Evolutionary conservation across 2,329 filamentous ascomycete genomes (phyloP), one percentile per base, ranked within the genome.

Genomic region (Xylaria sp.): DNA sequence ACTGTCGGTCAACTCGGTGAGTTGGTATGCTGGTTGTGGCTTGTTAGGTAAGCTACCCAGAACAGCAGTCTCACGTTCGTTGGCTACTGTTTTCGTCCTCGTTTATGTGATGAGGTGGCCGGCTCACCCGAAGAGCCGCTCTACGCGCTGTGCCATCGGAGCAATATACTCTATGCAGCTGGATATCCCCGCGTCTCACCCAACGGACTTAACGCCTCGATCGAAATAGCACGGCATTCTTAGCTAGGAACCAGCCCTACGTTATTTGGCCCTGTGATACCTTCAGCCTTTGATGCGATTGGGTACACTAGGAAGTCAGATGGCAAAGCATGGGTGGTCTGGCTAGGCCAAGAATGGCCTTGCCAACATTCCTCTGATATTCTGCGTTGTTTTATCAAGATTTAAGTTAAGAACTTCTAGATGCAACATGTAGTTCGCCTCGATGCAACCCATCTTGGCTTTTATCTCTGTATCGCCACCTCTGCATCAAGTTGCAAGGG

Each of bases 401-500:
- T 13, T 23, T n/a, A 23, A 28, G 40, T 40, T 15, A 26, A 17
- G n/a, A n/a, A 10, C 26, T 46, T 33, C 28, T 13, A 54, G 20
- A 23, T 38, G 46, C 20, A 28, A 48, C 48, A 49, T 31, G 28
- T 13, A 44, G 56, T 36, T 58, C 26, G 59, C 36, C 36, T 36
- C 44, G 44, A 62, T 58, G 49, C 51, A 44, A 53, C 59, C 36
- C 36, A 44, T 33, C 40, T 56, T 38, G 23, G 23, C 17, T 60
- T 56, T 9, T 33, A 46, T 54, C 51, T 54, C 15, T 53, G 44
- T 17, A 44, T 53, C 33, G 46, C 59, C 51, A 53, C 44, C 33
- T 44, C 36, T 56, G 44, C 54, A 49, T 64, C 49, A 7, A 26
- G 17, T 20, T 53, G 65, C 65, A 67, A 59, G 65, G 65, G 49